A percentile compares a stretch with the other conserved stretches of the same genome.
Evolutionary conservation across 2,329 filamentous ascomycete genomes (phyloP).

Genomic region (Alternaria hordeiaustralica): DNA sequence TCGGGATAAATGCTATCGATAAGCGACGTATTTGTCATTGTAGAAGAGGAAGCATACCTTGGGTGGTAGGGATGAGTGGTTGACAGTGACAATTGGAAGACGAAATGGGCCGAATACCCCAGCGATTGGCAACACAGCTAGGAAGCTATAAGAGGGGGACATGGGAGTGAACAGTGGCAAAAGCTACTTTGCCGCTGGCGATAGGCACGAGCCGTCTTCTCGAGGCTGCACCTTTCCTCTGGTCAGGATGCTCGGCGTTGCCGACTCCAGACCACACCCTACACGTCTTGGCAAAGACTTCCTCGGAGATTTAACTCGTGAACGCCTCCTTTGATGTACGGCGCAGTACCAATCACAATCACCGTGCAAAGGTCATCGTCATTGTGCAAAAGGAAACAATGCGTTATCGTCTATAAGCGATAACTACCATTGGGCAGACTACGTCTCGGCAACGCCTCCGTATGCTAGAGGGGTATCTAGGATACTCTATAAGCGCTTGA

Average conservation of each 20-base stretch:
- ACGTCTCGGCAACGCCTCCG: neutral
- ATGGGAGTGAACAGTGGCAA: neutral
- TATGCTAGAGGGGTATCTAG: neutral
- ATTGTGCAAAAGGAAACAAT: neutral
- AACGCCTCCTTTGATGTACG: neutral
- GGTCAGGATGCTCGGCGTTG: neutral
- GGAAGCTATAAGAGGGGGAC: neutral
- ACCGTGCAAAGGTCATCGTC: neutral
- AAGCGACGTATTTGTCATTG: neutral
- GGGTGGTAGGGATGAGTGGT: neutral
- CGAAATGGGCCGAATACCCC: neutral
- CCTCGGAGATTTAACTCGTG: neutral
- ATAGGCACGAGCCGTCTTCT: neutral
- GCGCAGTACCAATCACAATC: neutral
- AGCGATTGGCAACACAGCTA: neutral
- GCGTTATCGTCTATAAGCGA: neutral
- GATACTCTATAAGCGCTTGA: neutral
- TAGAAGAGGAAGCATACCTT: neutral
- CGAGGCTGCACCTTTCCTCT: neutral
- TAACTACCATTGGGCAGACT: neutral
- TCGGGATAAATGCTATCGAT: neutral
- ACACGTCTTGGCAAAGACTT: neutral
- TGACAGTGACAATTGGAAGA: neutral
- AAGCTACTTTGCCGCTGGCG: neutral
- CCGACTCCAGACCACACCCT: neutral